phyloP scores from a whole-genome alignment of 2,329 filamentous ascomycete species.

The Fusarium sarcochroum region DNA sequence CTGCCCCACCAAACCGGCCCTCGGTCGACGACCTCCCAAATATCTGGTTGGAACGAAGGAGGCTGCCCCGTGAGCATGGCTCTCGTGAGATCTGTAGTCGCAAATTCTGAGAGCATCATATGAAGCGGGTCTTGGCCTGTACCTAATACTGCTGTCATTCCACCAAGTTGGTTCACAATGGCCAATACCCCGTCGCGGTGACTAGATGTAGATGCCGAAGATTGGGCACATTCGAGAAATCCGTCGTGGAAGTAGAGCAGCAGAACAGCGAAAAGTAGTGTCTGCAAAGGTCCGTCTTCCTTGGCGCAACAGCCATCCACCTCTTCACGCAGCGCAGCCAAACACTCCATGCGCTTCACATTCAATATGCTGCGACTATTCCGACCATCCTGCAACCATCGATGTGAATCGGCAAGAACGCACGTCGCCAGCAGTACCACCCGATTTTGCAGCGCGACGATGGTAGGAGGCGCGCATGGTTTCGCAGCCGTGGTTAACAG shows the following conservation, averaged over 20 bases:
- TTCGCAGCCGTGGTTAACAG: constrained; percentile 48
- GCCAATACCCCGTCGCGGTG: constrained; percentile 56
- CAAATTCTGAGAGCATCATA: constrained; percentile 60
- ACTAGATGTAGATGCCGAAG: constrained; percentile 52
- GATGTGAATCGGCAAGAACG: constrained; percentile 52
- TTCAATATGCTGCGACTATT: constrained; percentile 47
- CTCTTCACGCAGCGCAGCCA: constrained; percentile 52
- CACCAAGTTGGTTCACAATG: constrained; percentile 53
- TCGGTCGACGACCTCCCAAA: constrained; percentile 57
- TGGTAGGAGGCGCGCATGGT: constrained; percentile 50
- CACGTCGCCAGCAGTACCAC: constrained; percentile 53
- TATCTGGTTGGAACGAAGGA: constrained; percentile 55
- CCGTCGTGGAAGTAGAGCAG: constrained; percentile 60
- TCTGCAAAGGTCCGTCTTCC: constrained; percentile 52
- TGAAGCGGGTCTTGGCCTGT: constrained; percentile 51
- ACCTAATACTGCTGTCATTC: constrained; percentile 44
- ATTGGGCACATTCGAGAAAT: constrained; percentile 52
- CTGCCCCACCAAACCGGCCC: constrained; percentile 60
- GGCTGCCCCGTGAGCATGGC: constrained; percentile 56
- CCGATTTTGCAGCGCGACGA: constrained; percentile 51
- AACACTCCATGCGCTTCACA: constrained; percentile 50
- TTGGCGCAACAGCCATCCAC: constrained; percentile 52
- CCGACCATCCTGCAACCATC: constrained; percentile 50
- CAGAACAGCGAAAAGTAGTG: constrained; percentile 57
- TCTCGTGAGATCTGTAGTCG: constrained; percentile 59